A percentile compares a stretch with the other conserved stretches of the same genome.
Evolutionary conservation across 768 basidiomycete genomes (phyloP).

Genomic region (Pleurotus salmoneostramineus): DNA sequence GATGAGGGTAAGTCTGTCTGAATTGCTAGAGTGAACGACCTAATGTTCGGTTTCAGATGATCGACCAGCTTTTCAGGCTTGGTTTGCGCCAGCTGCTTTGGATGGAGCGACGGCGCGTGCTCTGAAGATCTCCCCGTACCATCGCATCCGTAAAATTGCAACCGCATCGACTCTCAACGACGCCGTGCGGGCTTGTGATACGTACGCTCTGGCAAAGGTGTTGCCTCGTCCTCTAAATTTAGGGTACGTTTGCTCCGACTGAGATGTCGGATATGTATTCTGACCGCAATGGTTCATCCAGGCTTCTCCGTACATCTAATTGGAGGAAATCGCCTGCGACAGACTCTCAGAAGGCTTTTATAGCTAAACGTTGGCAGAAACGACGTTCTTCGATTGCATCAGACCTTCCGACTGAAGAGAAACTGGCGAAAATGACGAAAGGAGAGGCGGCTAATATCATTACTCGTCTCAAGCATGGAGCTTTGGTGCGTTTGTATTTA

Average conservation of each 20-base stretch:
- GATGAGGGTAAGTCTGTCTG: slow-evolving; percentile 25
- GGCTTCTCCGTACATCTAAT: slow-evolving; percentile 57
- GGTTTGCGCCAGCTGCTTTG: slow-evolving; percentile 50
- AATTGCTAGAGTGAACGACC: neutral
- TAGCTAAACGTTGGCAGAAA: slow-evolving; percentile 49
- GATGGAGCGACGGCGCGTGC: slow-evolving; percentile 37
- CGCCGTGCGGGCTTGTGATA: slow-evolving; percentile 68
- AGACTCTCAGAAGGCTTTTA: slow-evolving; percentile 50
- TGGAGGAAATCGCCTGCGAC: slow-evolving; percentile 68
- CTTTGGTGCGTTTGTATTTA: slow-evolving; percentile 39
- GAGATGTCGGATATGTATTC: too few relatives aligned
- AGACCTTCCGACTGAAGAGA: slow-evolving; percentile 19
- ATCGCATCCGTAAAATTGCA: slow-evolving; percentile 47
- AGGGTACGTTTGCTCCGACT: slow-evolving; percentile 36
- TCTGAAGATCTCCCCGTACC: slow-evolving; percentile 50
- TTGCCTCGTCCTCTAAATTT: slow-evolving; percentile 41
- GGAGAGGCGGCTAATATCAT: slow-evolving; percentile 81
- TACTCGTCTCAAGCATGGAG: slow-evolving; percentile 73
- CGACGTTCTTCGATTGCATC: slow-evolving; percentile 5
- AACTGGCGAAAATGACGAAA: slow-evolving; percentile 53
- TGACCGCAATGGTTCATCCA: slow-evolving; percentile 13
- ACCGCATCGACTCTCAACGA: slow-evolving; percentile 51
- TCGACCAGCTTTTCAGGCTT: slow-evolving; percentile 39
- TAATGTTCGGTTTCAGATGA: slow-evolving; percentile 16
- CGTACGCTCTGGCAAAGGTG: slow-evolving; percentile 54